Evolutionary conservation across 2,329 filamentous ascomycete genomes (phyloP), one percentile per base, ranked within the genome.

Genomic region (Pestalotiopsis sp.): DNA sequence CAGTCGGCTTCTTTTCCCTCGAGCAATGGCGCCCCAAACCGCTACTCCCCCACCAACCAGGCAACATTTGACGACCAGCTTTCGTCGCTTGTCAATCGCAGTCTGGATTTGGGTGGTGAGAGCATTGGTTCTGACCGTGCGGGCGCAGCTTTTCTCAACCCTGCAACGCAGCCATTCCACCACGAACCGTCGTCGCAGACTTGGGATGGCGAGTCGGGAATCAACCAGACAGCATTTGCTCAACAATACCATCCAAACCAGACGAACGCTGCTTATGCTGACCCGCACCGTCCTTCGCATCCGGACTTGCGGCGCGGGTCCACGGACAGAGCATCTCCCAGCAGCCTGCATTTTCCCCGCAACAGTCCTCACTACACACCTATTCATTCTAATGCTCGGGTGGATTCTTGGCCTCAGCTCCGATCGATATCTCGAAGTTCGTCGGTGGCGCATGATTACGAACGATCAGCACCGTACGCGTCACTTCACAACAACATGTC

Each of bases 1-100:
- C 82, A 83, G 40, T 80, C 82, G 3, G 75, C 80, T 5, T 86
- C 86, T 0, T 83, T 85, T 68, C 82, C 81, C 4, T 77, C 84
- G 30, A 35, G 30, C 58, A 84, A 82, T 68, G 78, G 77, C 17
- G 76, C 79, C 10, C 71, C 72, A 39, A 76, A 71, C 57, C 26
- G 66, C 22, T 35, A 35, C 20, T 35, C 20, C 20, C 13, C 65
- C n/a, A 13, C 52, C 40, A 35, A 30, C 6, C 22, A n/a, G 20
- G n/a, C 56, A 22, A 71, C 80, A 63, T 76, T 80, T 6, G 78
- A 81, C 9, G 72, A 75, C 5, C 80, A 82, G 6, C 66, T 84
- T 20, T 70, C 78, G 3, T 71, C 78, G 2, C 74, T 76, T 24
- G 77, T 82, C 63, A 68, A 70, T 57, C 79, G 78, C 40, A 72